Evolutionary conservation across 768 basidiomycete genomes (phyloP).

Genomic region (Tylopilus sp.): DNA sequence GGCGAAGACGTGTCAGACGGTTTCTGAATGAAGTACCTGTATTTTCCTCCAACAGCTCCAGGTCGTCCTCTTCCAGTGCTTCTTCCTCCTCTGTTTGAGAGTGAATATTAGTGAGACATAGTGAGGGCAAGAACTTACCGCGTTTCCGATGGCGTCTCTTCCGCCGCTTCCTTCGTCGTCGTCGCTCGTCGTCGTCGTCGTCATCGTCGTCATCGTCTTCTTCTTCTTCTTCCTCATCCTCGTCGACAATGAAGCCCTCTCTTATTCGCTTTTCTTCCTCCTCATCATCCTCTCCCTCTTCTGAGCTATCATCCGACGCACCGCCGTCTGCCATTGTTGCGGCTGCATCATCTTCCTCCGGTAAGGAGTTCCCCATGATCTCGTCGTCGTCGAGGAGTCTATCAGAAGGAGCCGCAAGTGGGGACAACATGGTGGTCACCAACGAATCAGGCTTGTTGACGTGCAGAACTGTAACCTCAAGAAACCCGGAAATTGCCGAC

Average conservation of each 20-base stretch:
- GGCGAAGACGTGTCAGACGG: constrained; percentile 70
- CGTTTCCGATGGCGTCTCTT: constrained; percentile 60
- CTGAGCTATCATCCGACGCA: constrained; percentile 77
- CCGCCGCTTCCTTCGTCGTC: constrained; percentile 59
- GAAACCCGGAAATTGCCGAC: constrained; percentile 23
- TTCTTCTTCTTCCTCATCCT: constrained; percentile 86
- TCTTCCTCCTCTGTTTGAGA: constrained; percentile 47
- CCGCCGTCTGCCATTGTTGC: constrained; percentile 45
- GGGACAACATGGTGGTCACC: constrained; percentile 52
- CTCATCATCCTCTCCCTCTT: constrained; percentile 87
- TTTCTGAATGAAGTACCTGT: constrained; percentile 78
- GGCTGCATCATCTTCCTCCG: constrained; percentile 57
- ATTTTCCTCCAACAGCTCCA: constrained; percentile 82
- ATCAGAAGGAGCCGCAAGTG: constrained; percentile 36
- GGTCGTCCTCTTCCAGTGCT: constrained; percentile 79
- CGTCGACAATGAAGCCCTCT: constrained; percentile 92
- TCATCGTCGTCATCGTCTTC: constrained; percentile 50
- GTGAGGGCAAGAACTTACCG: constrained; percentile 34
- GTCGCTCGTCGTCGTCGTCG: constrained; percentile 53
- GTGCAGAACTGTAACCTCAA: constrained; percentile 4
- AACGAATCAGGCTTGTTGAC: constrained; percentile 17
- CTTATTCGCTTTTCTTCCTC: constrained; percentile 78
- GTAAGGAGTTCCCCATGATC: constrained; percentile 51
- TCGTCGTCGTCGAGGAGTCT: constrained; percentile 47
- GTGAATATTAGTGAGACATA: constrained; percentile 8